Evolutionary conservation across 192 early-diverging fungal genomes (phyloP), one percentile per base, ranked within the genome.

Genomic region (Podila epigama): DNA sequence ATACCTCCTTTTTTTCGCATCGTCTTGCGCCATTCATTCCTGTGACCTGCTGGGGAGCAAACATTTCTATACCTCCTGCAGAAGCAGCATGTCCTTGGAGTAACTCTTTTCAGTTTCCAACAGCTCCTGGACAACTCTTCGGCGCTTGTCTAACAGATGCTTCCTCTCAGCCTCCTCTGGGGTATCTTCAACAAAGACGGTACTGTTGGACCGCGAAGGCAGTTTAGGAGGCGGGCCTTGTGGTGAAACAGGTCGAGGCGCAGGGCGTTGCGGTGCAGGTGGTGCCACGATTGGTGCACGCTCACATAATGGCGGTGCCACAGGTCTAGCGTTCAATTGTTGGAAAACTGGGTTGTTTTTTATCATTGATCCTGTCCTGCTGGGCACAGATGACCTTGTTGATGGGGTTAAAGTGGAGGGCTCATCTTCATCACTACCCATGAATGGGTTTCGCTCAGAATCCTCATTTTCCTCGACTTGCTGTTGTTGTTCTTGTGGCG

Each of bases 101-200:
- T 87, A 97, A 11, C 79, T 82, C 22, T 83, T 79, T 67, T 97
- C 95, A 1, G 95, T 95, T 34, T 89, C 85, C 0, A 94, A 73
- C 40, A 97, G 73, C 59, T 97, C 95, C 42, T 86, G 83, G 13
- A 94, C 78, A 33, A 95, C 89, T 39, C 88, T 86, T 34, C 85
- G 81, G 18, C 92, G 82, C 80, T 96, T 96, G 48, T 77, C 66
- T 55, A 77, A 15, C 10, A 60, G 65, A 58, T 77, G 66, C 41
- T 77, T 77, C 34, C 66, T 54, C 48, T 77, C 73, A 35, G 50
- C 61, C 40, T 77, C 73, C 48, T 68, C 73, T 31, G 73, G 73
- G 1, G 73, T 58, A 20, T 77, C 73, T 10, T 64, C 61, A 25
- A 11, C 58, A 29, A 66, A 25, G 9, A 58, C 40, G 4, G 54